A percentile compares a stretch with the other conserved stretches of the same genome.
These are phyloP conservation scores for Condylostoma magnum DNA, from an alignment of 169 alveolate genomes.

Conservation along the genomic window DNA sequence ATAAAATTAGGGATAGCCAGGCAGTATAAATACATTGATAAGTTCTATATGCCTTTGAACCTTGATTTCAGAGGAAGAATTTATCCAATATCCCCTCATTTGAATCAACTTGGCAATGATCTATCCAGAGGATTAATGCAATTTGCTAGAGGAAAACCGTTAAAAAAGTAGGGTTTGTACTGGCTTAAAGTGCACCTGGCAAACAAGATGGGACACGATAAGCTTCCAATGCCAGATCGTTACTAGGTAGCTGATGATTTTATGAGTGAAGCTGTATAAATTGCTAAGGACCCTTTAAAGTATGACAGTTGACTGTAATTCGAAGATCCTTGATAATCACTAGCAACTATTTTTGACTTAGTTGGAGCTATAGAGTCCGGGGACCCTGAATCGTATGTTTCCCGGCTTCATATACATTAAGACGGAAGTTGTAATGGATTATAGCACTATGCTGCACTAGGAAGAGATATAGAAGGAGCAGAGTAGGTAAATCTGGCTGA, in stretches of 20 bases:
- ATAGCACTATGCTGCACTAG: slow-evolving; percentile 96
- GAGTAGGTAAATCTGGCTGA: slow-evolving; percentile 91
- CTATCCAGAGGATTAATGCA: slow-evolving; percentile 91
- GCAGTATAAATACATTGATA: slow-evolving; percentile 71
- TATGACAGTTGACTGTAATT: slow-evolving; percentile 82
- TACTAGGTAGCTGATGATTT: slow-evolving; percentile 80
- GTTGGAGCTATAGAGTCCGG: slow-evolving; percentile 72
- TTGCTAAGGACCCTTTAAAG: slow-evolving; percentile 79
- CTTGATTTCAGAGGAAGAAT: slow-evolving; percentile 97
- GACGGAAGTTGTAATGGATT: slow-evolving; percentile 98
- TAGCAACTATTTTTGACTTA: slow-evolving; percentile 88
- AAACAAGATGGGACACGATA: slow-evolving; percentile 92
- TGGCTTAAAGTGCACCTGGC: slow-evolving; percentile 96
- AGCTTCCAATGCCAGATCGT: slow-evolving; percentile 81
- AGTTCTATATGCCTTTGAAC: slow-evolving; percentile 95
- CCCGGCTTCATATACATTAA: slow-evolving; percentile 92
- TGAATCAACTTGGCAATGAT: slow-evolving; percentile 95
- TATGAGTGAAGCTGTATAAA: slow-evolving; percentile 55
- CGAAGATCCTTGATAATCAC: slow-evolving; percentile 95
- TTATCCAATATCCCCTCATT: slow-evolving; percentile 96
- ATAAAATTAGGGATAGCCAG: slow-evolving; percentile 82
- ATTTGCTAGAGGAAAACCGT: slow-evolving; percentile 86
- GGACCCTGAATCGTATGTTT: slow-evolving; percentile 80
- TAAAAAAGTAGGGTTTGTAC: slow-evolving; percentile 92
- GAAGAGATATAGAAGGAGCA: slow-evolving; percentile 95